A percentile compares a stretch with the other conserved stretches of the same genome.
Evolutionary conservation across 2,329 filamentous ascomycete species (phyloP).

Genomic region (Chaetomiaceae sp.): DNA sequence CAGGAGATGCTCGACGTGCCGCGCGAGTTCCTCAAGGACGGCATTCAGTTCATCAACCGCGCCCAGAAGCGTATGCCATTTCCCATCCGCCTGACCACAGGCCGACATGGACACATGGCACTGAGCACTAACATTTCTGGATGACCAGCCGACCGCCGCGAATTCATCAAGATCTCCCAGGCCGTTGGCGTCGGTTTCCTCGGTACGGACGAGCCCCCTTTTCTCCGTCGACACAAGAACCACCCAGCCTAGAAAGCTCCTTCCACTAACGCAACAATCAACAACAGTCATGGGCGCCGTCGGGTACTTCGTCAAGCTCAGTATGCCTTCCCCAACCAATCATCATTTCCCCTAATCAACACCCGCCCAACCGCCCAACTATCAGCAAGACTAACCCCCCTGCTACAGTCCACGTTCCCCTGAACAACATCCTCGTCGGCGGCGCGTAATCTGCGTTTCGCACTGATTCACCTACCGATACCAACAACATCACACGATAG

Average conservation of each 20-base stretch:
- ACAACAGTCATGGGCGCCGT: slow-evolving; percentile 58
- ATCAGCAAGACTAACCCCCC: slow-evolving; percentile 5
- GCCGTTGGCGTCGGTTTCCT: slow-evolving; percentile 66
- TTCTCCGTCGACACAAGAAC: background rate
- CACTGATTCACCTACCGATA: too few relatives aligned
- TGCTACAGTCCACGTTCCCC: slow-evolving; percentile 57
- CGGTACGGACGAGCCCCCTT: slow-evolving; percentile 25
- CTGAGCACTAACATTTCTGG: background rate
- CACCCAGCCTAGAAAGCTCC: background rate
- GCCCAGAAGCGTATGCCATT: slow-evolving; percentile 55
- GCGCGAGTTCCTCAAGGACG: slow-evolving; percentile 60
- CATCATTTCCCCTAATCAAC: background rate
- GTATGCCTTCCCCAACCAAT: slow-evolving; percentile 33
- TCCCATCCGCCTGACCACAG: too few relatives aligned
- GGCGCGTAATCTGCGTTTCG: too few relatives aligned
- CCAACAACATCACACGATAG: too few relatives aligned
- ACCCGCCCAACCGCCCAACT: background rate
- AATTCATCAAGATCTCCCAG: slow-evolving; percentile 49
- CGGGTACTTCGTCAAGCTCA: slow-evolving; percentile 66
- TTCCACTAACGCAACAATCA: slow-evolving; percentile 5
- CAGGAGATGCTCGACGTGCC: slow-evolving; percentile 68
- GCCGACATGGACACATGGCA: background rate
- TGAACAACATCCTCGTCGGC: slow-evolving; percentile 66
- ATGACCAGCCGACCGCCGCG: slow-evolving; percentile 29
- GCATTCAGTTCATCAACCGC: slow-evolving; percentile 57